A percentile compares a stretch with the other conserved stretches of the same genome.
Evolutionary conservation across 768 basidiomycete species (phyloP).

Genomic region (Kwoniella botswanensis): DNA sequence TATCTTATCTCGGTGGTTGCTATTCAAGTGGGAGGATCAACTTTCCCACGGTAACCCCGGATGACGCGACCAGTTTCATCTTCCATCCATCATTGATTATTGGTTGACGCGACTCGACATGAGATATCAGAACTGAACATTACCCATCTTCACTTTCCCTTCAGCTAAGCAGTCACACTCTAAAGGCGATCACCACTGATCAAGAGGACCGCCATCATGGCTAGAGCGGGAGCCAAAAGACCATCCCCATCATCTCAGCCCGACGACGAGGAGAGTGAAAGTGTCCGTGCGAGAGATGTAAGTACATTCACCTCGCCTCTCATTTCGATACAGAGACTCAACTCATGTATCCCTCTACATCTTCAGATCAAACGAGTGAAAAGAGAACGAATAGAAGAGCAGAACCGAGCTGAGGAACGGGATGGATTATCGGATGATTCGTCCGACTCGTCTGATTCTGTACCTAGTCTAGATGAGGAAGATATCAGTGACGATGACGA

Average conservation of each 20-base stretch:
- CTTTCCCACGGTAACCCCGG: conserved; percentile 15
- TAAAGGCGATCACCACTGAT: not conserved
- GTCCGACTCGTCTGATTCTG: not conserved
- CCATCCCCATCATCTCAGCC: conserved; percentile 11
- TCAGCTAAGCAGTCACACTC: not conserved
- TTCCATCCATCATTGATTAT: not conserved
- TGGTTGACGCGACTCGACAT: conserved; percentile 22
- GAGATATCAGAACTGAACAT: not conserved
- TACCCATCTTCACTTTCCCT: conserved; percentile 1
- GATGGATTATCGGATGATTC: not conserved
- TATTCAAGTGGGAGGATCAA: not conserved
- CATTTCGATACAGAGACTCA: not conserved
- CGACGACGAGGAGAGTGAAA: conserved; percentile 18
- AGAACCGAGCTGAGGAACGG: not conserved
- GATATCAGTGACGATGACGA: conserved; percentile 67
- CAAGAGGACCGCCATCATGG: conserved; percentile 9
- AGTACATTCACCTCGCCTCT: not conserved
- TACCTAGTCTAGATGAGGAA: conserved; percentile 66
- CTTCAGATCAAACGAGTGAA: conserved; percentile 26
- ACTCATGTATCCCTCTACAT: too few relatives aligned
- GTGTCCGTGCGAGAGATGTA: conserved; percentile 8
- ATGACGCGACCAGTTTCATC: conserved; percentile 13
- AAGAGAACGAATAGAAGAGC: not conserved
- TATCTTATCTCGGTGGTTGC: not conserved
- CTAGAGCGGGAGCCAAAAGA: conserved; percentile 14